Percentiles rank a stretch among this genome's conserved stretches.
phyloP scores from a whole-genome alignment of 2,329 filamentous ascomycete genomes.

The Ramichloridium luteum region DNA sequence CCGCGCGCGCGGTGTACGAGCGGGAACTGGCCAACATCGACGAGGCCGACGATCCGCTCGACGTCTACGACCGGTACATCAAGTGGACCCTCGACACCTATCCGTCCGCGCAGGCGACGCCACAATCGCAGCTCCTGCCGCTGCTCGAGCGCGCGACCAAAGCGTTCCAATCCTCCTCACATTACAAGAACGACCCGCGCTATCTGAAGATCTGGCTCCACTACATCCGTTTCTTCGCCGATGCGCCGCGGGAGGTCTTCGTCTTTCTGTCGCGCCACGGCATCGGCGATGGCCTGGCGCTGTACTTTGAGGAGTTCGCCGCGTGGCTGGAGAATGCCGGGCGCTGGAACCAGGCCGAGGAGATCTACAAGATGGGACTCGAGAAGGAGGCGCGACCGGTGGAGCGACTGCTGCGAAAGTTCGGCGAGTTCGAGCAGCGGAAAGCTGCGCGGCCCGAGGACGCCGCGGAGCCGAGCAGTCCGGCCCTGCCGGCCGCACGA shows the following conservation, averaged over 20 bases:
- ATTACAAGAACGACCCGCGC: slow-evolving; percentile 90
- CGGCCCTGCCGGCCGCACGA: slow-evolving; percentile 70
- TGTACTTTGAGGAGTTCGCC: slow-evolving; percentile 96
- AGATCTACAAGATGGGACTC: slow-evolving; percentile 83
- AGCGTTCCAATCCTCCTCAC: slow-evolving; percentile 66
- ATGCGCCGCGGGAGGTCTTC: slow-evolving; percentile 85
- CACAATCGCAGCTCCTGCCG: slow-evolving; percentile 77
- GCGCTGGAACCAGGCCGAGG: slow-evolving; percentile 81
- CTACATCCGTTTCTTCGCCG: slow-evolving; percentile 86
- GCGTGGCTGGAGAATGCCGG: slow-evolving; percentile 77
- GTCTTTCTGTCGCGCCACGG: slow-evolving; percentile 79
- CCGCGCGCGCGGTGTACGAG: slow-evolving; percentile 73
- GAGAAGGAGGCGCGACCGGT: slow-evolving; percentile 75
- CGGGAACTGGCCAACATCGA: slow-evolving; percentile 63
- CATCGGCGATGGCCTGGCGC: slow-evolving; percentile 73
- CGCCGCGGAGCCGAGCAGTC: slow-evolving; percentile 60
- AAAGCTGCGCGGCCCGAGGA: slow-evolving; percentile 54
- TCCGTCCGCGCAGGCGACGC: slow-evolving; percentile 81
- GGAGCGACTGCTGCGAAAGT: slow-evolving; percentile 75
- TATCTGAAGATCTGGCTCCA: slow-evolving; percentile 90
- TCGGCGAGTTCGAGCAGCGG: slow-evolving; percentile 77
- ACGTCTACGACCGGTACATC: slow-evolving; percentile 91
- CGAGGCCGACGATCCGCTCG: slow-evolving; percentile 88
- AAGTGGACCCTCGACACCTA: slow-evolving; percentile 95
- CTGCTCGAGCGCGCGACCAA: slow-evolving; percentile 89